Conservation (phyloP, 305 asterid genomes). For the Plantago rigida region DNA sequence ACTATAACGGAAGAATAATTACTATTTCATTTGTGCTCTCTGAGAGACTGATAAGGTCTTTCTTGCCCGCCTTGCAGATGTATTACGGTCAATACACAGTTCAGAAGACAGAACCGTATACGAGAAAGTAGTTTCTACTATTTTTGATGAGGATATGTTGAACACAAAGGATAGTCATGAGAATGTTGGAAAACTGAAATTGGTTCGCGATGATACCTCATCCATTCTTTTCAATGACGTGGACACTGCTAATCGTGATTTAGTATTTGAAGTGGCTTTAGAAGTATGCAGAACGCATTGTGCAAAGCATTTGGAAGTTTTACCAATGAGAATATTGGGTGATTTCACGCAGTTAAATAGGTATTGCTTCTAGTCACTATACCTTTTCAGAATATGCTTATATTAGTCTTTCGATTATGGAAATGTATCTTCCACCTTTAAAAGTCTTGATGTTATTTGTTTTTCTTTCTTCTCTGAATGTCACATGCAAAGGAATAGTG, state of each 20-base stretch:
- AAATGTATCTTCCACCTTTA: constrained; percentile 13
- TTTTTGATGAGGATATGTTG: constrained; percentile 62
- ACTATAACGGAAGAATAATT: neutral
- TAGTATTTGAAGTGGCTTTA: constrained; percentile 48
- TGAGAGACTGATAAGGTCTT: constrained; percentile 1
- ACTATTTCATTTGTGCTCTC: neutral
- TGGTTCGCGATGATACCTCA: constrained; percentile 48
- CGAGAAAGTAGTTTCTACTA: constrained; percentile 71
- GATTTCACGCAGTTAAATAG: constrained; percentile 52
- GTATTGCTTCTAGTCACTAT: constrained; percentile 30
- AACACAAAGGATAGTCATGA: constrained; percentile 42
- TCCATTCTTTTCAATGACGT: constrained; percentile 48
- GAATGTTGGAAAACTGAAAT: constrained; percentile 49
- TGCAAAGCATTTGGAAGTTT: constrained; percentile 79
- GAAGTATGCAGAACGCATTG: constrained; percentile 70
- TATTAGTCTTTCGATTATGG: constrained; percentile 16
- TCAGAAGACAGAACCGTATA: constrained; percentile 67
- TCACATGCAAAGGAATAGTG: constrained; percentile 47
- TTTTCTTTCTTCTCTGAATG: constrained; percentile 15
- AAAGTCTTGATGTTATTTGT: constrained; percentile 21
- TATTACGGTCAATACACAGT: constrained; percentile 70
- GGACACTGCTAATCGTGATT: constrained; percentile 63
- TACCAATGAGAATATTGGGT: constrained; percentile 66
- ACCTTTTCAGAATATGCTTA: constrained; percentile 1
- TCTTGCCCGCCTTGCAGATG: constrained; percentile 48